A percentile compares a stretch with the other conserved stretches of the same genome.
These are phyloP conservation scores for Ascochyta pisi DNA, from an alignment of 2,329 filamentous ascomycete genomes.

Conservation along the genomic window DNA sequence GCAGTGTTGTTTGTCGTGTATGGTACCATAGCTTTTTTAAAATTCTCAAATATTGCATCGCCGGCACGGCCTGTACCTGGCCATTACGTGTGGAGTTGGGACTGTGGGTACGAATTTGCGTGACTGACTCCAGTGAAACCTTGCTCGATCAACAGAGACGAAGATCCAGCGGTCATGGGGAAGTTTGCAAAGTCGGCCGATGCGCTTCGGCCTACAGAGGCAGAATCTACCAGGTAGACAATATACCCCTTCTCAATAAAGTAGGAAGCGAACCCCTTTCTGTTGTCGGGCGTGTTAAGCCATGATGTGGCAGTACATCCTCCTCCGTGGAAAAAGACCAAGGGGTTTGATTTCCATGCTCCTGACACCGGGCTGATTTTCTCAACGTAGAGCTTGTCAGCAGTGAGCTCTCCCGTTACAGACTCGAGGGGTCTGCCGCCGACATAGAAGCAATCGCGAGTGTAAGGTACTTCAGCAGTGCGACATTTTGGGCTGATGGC, in stretches of 20 bases:
- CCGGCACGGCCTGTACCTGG: conserved; percentile 7
- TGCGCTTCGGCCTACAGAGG: conserved; percentile 10
- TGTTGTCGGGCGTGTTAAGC: conserved; percentile 6
- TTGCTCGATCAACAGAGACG: neutral
- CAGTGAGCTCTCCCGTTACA: conserved; percentile 12
- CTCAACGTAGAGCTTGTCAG: conserved; percentile 21
- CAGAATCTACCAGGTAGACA: conserved; percentile 15
- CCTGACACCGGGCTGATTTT: conserved; percentile 9
- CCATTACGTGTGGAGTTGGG: conserved; percentile 16
- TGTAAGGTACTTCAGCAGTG: conserved; percentile 17
- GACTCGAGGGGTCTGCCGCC: conserved; percentile 21
- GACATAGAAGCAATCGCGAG: conserved; percentile 21
- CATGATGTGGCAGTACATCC: conserved; percentile 16
- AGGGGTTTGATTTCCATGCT: conserved; percentile 8
- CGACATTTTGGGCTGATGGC: conserved; percentile 14
- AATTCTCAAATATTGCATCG: conserved; percentile 11
- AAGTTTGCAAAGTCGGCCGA: conserved; percentile 8
- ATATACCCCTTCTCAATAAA: conserved; percentile 16
- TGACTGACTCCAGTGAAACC: conserved; percentile 11
- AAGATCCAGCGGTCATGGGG: conserved; percentile 3
- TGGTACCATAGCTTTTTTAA: conserved; percentile 9
- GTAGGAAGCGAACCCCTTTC: conserved; percentile 14
- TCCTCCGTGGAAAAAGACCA: conserved; percentile 26
- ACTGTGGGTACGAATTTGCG: conserved; percentile 4
- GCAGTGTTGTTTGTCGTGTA: conserved; percentile 17